phyloP scores from a whole-genome alignment of 495 filamentous ascomycete species.

The Achaetomiella virescens region DNA sequence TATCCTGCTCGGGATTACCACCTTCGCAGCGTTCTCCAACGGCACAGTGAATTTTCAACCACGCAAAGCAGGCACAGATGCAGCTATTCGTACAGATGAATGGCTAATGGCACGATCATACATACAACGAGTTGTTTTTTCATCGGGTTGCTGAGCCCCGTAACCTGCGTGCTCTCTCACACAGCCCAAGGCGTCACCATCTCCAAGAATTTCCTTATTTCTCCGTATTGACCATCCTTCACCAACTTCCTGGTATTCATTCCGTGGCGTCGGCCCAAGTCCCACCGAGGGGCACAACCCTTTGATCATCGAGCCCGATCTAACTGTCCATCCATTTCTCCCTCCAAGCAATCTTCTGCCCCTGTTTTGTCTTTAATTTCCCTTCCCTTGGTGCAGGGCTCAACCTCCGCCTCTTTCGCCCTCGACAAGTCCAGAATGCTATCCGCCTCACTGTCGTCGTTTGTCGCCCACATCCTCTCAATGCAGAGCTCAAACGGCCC shows the following conservation, averaged over 20 bases:
- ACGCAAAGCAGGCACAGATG: too few relatives aligned
- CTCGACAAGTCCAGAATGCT: constrained; percentile 9
- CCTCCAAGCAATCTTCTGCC: constrained; percentile 40
- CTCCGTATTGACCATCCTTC: background rate
- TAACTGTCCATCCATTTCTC: constrained; percentile 21
- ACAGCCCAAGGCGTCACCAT: background rate
- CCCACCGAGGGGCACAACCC: background rate
- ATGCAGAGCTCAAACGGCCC: constrained; percentile 78
- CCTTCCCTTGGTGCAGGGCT: constrained; percentile 20
- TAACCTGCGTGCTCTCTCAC: too few relatives aligned
- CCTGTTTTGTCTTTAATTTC: constrained; percentile 43
- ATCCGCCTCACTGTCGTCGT: constrained; percentile 43
- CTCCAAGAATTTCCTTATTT: too few relatives aligned
- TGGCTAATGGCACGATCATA: background rate
- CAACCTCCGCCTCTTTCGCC: constrained; percentile 3
- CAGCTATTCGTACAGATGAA: background rate
- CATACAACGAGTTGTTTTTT: background rate
- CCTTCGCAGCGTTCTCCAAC: too few relatives aligned
- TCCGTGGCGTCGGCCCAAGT: background rate
- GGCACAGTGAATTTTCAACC: too few relatives aligned
- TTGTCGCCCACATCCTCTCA: constrained; percentile 79
- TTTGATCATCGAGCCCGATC: background rate
- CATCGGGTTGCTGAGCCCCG: too few relatives aligned
- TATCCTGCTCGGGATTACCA: background rate
- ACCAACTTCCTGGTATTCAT: background rate